A percentile compares a stretch with the other conserved stretches of the same genome.
phyloP scores from a whole-genome alignment of 495 filamentous ascomycete species.

The Penicillium manginii region DNA sequence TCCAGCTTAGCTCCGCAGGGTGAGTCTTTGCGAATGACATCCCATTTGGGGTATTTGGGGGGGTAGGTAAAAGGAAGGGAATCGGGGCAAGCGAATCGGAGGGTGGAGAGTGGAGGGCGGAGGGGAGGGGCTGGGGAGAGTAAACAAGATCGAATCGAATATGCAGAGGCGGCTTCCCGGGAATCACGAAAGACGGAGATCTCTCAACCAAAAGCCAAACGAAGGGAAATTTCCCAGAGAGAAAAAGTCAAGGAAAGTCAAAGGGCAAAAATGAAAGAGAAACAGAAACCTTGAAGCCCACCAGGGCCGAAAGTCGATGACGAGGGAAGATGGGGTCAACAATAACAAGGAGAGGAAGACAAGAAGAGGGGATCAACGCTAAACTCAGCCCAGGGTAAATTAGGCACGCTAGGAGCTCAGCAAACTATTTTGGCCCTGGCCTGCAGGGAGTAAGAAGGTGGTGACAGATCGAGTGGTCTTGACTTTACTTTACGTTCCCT shows the following conservation, averaged over 20 bases:
- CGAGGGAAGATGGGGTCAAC: constrained; percentile 23
- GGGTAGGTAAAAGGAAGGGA: background rate
- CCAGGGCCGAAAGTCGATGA: constrained; percentile 20
- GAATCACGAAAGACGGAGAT: background rate
- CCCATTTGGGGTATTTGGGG: constrained; percentile 35
- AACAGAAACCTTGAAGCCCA: constrained; percentile 1
- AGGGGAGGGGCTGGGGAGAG: constrained; percentile 8
- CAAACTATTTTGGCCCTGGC: constrained; percentile 19
- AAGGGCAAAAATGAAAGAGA: background rate
- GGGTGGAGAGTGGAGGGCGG: constrained; percentile 1
- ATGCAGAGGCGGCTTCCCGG: too few species aligned
- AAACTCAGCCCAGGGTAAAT: constrained; percentile 22
- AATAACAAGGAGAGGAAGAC: constrained; percentile 26
- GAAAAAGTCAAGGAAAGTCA: too few species aligned
- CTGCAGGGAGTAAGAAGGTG: background rate
- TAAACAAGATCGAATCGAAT: too few species aligned
- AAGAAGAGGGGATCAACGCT: constrained; percentile 9
- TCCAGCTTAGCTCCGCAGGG: constrained; percentile 45
- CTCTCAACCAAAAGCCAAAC: background rate
- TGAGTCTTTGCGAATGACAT: constrained; percentile 40
- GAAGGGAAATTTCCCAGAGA: background rate
- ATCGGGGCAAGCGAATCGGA: background rate
- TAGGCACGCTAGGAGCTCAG: constrained; percentile 29
- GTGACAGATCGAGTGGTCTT: too few species aligned
- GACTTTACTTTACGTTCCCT: background rate